Conservation (phyloP, 2,329 filamentous ascomycete genomes). For the Ceratocystis huliohia region DNA sequence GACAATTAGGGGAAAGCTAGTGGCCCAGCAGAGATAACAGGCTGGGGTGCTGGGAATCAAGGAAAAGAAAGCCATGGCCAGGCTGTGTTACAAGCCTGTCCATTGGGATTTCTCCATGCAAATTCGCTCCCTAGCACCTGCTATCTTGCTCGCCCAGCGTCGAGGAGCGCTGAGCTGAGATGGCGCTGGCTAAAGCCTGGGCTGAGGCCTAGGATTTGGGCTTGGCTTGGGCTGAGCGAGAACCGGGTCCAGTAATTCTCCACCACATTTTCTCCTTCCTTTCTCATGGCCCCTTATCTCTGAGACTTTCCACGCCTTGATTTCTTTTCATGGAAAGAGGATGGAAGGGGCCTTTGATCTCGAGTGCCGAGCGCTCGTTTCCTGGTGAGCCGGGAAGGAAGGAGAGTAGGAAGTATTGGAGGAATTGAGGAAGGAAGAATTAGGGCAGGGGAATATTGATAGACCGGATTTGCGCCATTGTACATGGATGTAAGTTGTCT, state of each 20-base stretch:
- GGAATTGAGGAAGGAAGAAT: neutral
- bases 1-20: neutral
- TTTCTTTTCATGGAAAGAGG: slow-evolving; percentile 19
- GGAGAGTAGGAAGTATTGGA: neutral
- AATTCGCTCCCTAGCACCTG: neutral
- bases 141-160: neutral
- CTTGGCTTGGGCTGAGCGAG: neutral
- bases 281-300: slow-evolving; percentile 13
- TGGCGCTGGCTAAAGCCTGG: neutral
- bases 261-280: neutral
- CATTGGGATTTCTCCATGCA: neutral
- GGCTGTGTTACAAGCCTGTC: neutral
- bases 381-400: neutral
- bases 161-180: neutral
- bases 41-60: no score
- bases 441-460: neutral
- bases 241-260: neutral
- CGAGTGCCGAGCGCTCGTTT: slow-evolving; percentile 2
- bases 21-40: no score
- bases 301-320: slow-evolving; percentile 11
- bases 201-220: neutral
- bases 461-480: neutral
- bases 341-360: neutral
- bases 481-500: neutral
- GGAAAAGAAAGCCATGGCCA: neutral